These are phyloP conservation scores for Tuber umbilicatum DNA, from an alignment of 495 filamentous ascomycete species.

Conservation along the genomic window DNA sequence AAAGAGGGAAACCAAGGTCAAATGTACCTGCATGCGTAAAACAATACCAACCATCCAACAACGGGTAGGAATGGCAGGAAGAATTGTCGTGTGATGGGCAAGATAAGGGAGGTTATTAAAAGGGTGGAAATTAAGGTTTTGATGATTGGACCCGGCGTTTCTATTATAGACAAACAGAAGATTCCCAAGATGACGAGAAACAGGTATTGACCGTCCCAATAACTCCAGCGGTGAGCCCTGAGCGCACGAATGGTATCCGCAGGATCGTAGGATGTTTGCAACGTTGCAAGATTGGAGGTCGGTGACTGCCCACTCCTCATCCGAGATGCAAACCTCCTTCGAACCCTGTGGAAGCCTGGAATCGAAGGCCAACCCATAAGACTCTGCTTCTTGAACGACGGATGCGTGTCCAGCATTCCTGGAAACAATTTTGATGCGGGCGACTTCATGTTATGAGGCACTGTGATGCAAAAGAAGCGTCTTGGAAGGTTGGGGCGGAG, in stretches of 20 bases:
- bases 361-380: constrained; percentile 40
- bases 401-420: constrained; percentile 39
- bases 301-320: constrained; percentile 66
- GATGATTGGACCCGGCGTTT: constrained; percentile 61
- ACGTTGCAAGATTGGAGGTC: constrained; percentile 61
- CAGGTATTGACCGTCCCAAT: constrained; percentile 81
- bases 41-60: constrained; percentile 77
- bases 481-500: constrained; percentile 1
- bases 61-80: constrained; percentile 83
- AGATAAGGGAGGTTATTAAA: constrained; percentile 60
- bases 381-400: constrained; percentile 33
- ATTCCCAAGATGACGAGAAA: constrained; percentile 65
- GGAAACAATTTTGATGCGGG: constrained; percentile 37
- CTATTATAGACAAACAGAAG: constrained; percentile 75
- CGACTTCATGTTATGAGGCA: constrained; percentile 33
- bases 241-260: constrained; percentile 67
- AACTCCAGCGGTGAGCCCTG: constrained; percentile 69
- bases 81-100: constrained; percentile 85
- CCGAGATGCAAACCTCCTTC: constrained; percentile 57
- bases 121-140: constrained; percentile 65
- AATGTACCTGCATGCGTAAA: constrained; percentile 83
- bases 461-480: neutral
- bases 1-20: constrained; percentile 20
- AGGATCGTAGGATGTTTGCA: constrained; percentile 80
- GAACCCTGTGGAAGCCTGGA: constrained; percentile 35